phyloP scores from a whole-genome alignment of 2,329 filamentous ascomycete genomes.

The Dactylellina cionopaga region DNA sequence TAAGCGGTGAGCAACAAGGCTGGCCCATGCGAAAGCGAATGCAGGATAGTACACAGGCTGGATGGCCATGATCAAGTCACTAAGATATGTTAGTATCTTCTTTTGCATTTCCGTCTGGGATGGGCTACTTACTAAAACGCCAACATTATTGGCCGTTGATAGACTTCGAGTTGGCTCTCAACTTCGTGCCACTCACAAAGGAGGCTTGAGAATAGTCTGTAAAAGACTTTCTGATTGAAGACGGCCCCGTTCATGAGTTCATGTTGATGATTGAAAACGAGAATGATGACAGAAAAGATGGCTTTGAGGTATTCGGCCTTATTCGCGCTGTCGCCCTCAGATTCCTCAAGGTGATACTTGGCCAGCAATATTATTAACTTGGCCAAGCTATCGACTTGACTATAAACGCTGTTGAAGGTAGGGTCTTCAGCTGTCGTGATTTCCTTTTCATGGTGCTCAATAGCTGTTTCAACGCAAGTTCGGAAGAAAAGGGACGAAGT shows the following conservation, averaged over 20 bases:
- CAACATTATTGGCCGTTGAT: conserved; percentile 75
- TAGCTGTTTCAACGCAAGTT: conserved; percentile 80
- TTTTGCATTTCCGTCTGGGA: not conserved
- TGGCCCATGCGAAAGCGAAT: conserved; percentile 86
- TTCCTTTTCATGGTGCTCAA: conserved; percentile 79
- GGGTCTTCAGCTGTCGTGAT: conserved; percentile 62
- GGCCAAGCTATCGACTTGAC: conserved; percentile 80
- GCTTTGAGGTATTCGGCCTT: conserved; percentile 80
- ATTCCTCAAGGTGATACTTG: conserved; percentile 73
- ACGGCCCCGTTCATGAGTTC: conserved; percentile 76
- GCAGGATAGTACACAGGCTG: conserved; percentile 80
- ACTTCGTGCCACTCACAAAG: conserved; percentile 76
- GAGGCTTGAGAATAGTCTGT: conserved; percentile 84
- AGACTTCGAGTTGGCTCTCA: conserved; percentile 70
- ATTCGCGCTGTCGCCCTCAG: conserved; percentile 64
- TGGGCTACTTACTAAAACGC: conserved; percentile 64
- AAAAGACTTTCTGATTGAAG: conserved; percentile 90
- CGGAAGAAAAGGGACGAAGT: conserved; percentile 83
- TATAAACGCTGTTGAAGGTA: conserved; percentile 64
- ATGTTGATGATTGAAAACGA: conserved; percentile 87
- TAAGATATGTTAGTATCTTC: conserved; percentile 61
- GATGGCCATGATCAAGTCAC: conserved; percentile 73
- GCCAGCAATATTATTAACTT: conserved; percentile 81
- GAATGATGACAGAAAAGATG: conserved; percentile 77
- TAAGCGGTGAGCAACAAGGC: conserved; percentile 81